A percentile compares a stretch with the other conserved stretches of the same genome.
phyloP scores from a whole-genome alignment of 1,284 basidiomycete species.

The Kalmanozyma brasiliensis region DNA sequence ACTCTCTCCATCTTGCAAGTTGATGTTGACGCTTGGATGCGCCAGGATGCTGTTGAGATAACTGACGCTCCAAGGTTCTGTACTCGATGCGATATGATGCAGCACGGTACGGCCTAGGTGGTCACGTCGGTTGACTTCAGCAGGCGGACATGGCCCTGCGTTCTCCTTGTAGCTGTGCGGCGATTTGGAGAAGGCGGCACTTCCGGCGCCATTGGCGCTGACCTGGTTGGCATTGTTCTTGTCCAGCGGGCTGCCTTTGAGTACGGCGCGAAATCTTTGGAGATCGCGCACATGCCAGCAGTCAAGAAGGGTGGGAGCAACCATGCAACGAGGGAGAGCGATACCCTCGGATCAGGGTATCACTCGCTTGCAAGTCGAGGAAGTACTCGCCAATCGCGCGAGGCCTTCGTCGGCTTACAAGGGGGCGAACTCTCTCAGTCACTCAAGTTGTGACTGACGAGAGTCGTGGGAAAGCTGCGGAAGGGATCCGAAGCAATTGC shows the following conservation, averaged over 20 bases:
- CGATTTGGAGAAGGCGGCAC: conserved; percentile 34
- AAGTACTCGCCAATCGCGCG: conserved; percentile 21
- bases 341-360: conserved; percentile 46
- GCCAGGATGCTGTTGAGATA: conserved; percentile 84
- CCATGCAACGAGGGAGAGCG: conserved; percentile 50
- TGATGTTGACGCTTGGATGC: conserved; percentile 82
- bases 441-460: conserved; percentile 10
- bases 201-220: conserved; percentile 11
- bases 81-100: conserved; percentile 80
- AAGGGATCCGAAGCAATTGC: background rate
- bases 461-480: conserved; percentile 1
- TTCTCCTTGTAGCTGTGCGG: conserved; percentile 40
- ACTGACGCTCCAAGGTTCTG: conserved; percentile 75
- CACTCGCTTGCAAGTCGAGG: conserved; percentile 39
- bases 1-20: conserved; percentile 75
- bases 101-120: conserved; percentile 81
- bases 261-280: conserved; percentile 59
- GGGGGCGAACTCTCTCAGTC: conserved; percentile 31
- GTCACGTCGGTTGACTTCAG: conserved; percentile 80
- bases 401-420: conserved; percentile 38
- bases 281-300: conserved; percentile 65
- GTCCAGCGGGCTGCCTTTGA: conserved; percentile 56
- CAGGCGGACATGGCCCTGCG: conserved; percentile 57
- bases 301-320: conserved; percentile 60
- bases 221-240: conserved; percentile 25